These are phyloP conservation scores for Echria macrotheca DNA, from an alignment of 495 filamentous ascomycete species.

Conservation along the genomic window DNA sequence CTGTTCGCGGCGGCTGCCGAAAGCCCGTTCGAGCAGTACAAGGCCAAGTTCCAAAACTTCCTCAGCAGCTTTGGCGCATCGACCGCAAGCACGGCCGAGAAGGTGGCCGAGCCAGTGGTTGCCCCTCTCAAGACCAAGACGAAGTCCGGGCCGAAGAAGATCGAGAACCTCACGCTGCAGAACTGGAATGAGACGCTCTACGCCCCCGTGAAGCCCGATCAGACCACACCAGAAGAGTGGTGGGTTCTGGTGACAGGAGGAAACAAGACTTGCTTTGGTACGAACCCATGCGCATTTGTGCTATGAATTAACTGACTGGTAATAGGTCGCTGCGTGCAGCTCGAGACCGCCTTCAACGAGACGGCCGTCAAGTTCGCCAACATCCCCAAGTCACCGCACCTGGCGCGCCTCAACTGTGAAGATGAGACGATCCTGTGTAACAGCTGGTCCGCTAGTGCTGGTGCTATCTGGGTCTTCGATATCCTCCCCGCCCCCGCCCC, in stretches of 20 bases:
- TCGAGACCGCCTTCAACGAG: constrained; percentile 52
- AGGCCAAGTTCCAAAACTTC: constrained; percentile 63
- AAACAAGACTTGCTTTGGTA: constrained; percentile 81
- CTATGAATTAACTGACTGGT: constrained; percentile 10
- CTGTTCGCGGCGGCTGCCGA: constrained; percentile 60
- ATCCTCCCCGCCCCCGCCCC: constrained; percentile 50
- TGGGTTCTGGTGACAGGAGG: constrained; percentile 74
- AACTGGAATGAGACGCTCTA: constrained; percentile 69
- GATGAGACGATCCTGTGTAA: constrained; percentile 74
- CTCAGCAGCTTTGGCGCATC: constrained; percentile 35
- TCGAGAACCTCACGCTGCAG: constrained; percentile 58
- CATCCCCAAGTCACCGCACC: constrained; percentile 60
- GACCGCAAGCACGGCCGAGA: constrained; percentile 54
- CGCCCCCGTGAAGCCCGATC: constrained; percentile 50
- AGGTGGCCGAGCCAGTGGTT: constrained; percentile 45
- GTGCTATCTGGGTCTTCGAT: constrained; percentile 67
- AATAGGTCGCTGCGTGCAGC: constrained; percentile 39
- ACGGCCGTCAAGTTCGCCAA: constrained; percentile 62
- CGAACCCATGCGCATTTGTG: constrained; percentile 16
- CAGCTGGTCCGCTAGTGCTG: constrained; percentile 67
- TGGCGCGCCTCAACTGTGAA: constrained; percentile 76
- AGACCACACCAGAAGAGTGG: constrained; percentile 65
- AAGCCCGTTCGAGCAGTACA: constrained; percentile 48
- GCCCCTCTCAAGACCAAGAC: constrained; percentile 36
- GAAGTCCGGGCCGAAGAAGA: constrained; percentile 38